Conservation (phyloP, 164 flowering plant genomes). For the Dillenia turbinata region DNA sequence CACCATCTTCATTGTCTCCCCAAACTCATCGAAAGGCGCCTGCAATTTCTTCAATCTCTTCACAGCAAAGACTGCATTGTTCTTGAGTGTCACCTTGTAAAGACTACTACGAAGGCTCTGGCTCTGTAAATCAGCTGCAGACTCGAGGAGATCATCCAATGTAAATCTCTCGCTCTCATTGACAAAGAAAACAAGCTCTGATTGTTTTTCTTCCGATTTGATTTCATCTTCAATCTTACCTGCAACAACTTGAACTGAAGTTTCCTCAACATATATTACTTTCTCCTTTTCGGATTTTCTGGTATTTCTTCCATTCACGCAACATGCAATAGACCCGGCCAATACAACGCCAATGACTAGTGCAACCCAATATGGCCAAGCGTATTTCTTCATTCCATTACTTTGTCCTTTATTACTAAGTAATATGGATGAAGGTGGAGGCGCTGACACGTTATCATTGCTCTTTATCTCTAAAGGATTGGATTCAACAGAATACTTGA, state of each 20-base stretch:
- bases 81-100: constrained; percentile 45
- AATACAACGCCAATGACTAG: constrained; percentile 14
- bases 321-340: constrained; percentile 14
- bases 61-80: constrained; percentile 36
- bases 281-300: constrained; percentile 13
- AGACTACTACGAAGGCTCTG: constrained; percentile 50
- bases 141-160: constrained; percentile 44
- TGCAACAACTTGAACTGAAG: constrained; percentile 13
- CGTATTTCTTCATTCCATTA: too few species aligned
- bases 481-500: background rate
- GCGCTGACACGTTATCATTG: too few species aligned
- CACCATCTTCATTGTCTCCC: constrained; percentile 32
- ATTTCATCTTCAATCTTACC: constrained; percentile 10
- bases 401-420: too few species aligned
- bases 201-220: constrained; percentile 11
- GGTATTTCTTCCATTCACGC: constrained; percentile 6
- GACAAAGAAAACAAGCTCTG: constrained; percentile 47
- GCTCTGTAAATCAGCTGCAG: constrained; percentile 42
- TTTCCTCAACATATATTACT: constrained; percentile 12
- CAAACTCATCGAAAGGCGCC: constrained; percentile 39
- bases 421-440: too few species aligned
- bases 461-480: background rate
- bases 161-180: constrained; percentile 36
- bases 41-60: constrained; percentile 53
- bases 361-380: background rate